Evolutionary conservation across 2,329 filamentous ascomycete species (phyloP).

Genomic region (Aspergillus niger): DNA sequence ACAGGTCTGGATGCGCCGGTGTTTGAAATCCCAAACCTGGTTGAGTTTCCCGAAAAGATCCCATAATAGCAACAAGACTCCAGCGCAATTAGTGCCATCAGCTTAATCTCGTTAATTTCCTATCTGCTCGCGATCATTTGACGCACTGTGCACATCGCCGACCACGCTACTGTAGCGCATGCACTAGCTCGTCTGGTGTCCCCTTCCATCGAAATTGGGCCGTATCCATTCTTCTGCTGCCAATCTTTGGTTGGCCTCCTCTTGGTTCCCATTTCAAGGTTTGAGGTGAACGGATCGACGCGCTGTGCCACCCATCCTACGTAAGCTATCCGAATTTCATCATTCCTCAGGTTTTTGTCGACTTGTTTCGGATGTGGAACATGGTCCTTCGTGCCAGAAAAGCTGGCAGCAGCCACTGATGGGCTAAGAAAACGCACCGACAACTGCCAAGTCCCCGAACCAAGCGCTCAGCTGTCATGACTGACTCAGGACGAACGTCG

Average conservation of each 20-base stretch:
- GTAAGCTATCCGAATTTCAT: conserved; percentile 1
- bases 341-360: neutral
- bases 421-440: no score
- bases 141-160: conserved; percentile 16
- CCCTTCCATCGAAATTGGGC: neutral
- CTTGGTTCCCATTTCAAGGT: neutral
- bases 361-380: neutral
- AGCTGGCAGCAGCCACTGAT: no score
- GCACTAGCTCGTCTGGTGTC: neutral
- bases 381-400: neutral
- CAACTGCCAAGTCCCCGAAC: neutral
- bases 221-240: conserved; percentile 1
- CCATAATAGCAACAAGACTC: neutral
- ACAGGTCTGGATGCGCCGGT: neutral
- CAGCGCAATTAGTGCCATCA: neutral
- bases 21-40: neutral
- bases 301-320: neutral
- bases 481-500: neutral
- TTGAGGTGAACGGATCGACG: neutral
- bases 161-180: conserved; percentile 12
- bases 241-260: neutral
- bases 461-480: neutral
- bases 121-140: conserved; percentile 13
- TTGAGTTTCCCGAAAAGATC: neutral
- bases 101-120: conserved; percentile 11